Percentiles rank a stretch among this genome's conserved stretches.
Evolutionary conservation across 495 filamentous ascomycete species (phyloP).

Genomic region (Sordaria brevicollis): DNA sequence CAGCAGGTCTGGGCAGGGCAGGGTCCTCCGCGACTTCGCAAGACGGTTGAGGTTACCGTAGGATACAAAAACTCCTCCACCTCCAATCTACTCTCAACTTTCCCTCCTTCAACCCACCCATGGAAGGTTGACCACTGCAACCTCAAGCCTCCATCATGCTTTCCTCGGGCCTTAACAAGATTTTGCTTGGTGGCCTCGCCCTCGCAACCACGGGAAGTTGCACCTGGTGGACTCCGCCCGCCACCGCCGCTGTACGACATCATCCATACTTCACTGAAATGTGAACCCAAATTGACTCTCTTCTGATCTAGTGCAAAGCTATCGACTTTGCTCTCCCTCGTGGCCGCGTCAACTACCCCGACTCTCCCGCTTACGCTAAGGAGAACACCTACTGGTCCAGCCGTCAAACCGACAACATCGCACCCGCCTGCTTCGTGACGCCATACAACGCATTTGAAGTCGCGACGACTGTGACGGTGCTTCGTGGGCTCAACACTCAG

Average conservation of each 20-base stretch:
- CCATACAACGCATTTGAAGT: constrained; percentile 28
- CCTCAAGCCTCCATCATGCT: background rate
- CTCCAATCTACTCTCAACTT: background rate
- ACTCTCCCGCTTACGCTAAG: constrained; percentile 4
- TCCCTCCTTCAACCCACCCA: background rate
- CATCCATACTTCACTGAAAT: background rate
- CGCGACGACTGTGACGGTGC: constrained; percentile 23
- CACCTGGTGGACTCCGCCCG: background rate
- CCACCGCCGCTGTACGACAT: background rate
- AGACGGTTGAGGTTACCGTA: background rate
- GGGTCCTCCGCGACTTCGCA: background rate
- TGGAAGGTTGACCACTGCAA: background rate
- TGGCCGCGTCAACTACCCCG: constrained; percentile 9
- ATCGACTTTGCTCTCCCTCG: constrained; percentile 8
- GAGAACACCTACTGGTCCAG: constrained; percentile 39
- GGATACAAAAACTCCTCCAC: background rate
- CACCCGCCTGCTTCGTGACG: constrained; percentile 33
- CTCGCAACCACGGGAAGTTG: background rate
- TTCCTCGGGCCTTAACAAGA: background rate
- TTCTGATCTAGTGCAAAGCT: constrained; percentile 4
- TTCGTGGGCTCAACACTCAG: constrained; percentile 21
- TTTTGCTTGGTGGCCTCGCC: background rate
- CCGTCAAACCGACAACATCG: constrained; percentile 23
- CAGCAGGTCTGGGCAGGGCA: background rate
- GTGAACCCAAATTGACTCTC: background rate